Base-by-base conservation (phyloP, 2,329 filamentous ascomycete genomes). In the Aspergillus glaucus region DNA sequence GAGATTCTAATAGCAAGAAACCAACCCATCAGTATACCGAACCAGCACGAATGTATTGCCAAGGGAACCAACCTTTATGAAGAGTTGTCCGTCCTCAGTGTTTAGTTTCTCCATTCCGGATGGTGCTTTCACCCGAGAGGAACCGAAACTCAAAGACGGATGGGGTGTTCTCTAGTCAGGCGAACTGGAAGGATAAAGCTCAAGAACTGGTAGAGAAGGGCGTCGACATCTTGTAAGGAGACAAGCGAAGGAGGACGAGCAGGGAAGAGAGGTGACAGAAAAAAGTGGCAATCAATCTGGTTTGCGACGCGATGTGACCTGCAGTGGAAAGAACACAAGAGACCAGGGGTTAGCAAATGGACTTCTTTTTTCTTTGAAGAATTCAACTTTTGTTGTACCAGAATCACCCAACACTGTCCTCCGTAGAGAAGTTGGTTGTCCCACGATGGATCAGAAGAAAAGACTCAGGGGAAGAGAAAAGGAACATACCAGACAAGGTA, bases 1-100 rank as follows among this genome's bases (percentile, higher is more conserved):
- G 68, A 98, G 80, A 79, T 95, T 93, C 92, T 96, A 68, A 42
- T 4, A 36, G n/a, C 26, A 30, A 7, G 37, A 17, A 52, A 30
- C 43, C 7, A 46, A 24, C 30, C 10, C 30, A 46, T 55, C 47
- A 56, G 50, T 36, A 45, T 7, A 39, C 22, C 34, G 32, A 48
- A 4, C 17, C 30, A 28, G 24, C n/a, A 28, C 49, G 36, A 34
- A 30, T 32, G 19, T 19, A 10, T 42, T 8, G 30, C 49, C 44
- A 41, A 39, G 26, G 43, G 6, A 12, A 37, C 28, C 45, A 50
- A 75, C 72, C 61, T 74, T 74, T 53, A 75, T 68, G 63, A 75
- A 75, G 58, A 73, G 67, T 61, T 74, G 72, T 61, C 72, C 72
- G 69, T 75, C 72, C 65, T 74, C 71, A 57, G 69, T 73, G 64